These are phyloP conservation scores for Scutellaria baicalensis DNA, from an alignment of 257 asterid species.

Conservation along the genomic window DNA sequence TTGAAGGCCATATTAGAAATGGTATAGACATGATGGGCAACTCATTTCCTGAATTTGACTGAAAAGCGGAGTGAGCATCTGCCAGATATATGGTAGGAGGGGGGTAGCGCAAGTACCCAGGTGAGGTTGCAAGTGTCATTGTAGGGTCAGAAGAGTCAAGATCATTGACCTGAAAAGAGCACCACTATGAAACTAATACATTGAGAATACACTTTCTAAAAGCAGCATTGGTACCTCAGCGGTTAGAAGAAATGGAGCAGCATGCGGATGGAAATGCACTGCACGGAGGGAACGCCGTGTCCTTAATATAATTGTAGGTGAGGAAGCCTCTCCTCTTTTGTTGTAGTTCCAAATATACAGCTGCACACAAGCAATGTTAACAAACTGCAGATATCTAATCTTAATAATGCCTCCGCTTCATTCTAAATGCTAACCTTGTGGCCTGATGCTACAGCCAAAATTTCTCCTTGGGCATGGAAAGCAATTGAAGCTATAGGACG, in stretches of 20 bases:
- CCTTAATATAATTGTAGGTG: slow-evolving; percentile 75
- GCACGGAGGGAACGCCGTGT: slow-evolving; percentile 98
- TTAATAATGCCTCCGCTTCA: slow-evolving; percentile 2
- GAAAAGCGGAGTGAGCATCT: slow-evolving; percentile 58
- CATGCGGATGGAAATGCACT: slow-evolving; percentile 96
- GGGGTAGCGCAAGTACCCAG: slow-evolving; percentile 82
- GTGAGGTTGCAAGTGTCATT: slow-evolving; percentile 83
- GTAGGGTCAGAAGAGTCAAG: slow-evolving; percentile 90
- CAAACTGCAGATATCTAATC: slow-evolving; percentile 9
- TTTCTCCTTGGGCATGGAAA: slow-evolving; percentile 93
- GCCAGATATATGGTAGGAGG: slow-evolving; percentile 90
- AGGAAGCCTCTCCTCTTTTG: slow-evolving; percentile 68
- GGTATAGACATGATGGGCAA: slow-evolving; percentile 75
- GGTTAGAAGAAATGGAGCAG: slow-evolving; percentile 92
- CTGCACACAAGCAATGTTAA: slow-evolving; percentile 44
- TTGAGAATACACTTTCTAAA: slow-evolving; percentile 2
- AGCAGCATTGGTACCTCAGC: slow-evolving; percentile 72
- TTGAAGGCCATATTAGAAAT: slow-evolving; percentile 64
- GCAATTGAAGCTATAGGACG: slow-evolving; percentile 99
- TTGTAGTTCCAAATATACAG: slow-evolving; percentile 91
- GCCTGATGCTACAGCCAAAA: slow-evolving; percentile 97
- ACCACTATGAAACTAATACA: not conserved
- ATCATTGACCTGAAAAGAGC: slow-evolving; percentile 62
- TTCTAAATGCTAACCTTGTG: slow-evolving; percentile 69
- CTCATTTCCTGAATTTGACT: slow-evolving; percentile 61